A percentile compares a stretch with the other conserved stretches of the same genome.
Evolutionary conservation across 352 stramenopile species (phyloP).

Genomic region (Thalassiosira tumida): DNA sequence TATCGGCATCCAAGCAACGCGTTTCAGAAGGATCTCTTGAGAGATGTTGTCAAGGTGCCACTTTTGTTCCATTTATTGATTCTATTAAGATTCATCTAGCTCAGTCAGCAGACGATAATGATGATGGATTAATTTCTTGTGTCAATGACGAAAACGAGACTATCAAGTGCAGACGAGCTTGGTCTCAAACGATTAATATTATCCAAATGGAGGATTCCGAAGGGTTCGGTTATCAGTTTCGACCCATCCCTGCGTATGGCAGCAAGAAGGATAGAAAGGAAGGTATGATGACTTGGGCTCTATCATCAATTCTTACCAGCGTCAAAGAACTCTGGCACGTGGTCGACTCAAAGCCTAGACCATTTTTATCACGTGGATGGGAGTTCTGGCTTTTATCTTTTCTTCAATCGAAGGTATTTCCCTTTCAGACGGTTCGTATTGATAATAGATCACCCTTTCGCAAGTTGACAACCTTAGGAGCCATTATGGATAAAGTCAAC

Average conservation of each 20-base stretch:
- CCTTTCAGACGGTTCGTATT: background rate
- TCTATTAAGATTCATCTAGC: constrained; percentile 17
- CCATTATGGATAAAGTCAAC: constrained; percentile 21
- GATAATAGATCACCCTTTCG: constrained; percentile 17
- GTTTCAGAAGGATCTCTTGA: constrained; percentile 26
- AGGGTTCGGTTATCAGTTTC: constrained; percentile 49
- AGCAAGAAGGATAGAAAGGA: background rate
- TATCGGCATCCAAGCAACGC: constrained; percentile 5
- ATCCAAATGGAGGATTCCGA: constrained; percentile 42
- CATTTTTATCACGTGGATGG: constrained; percentile 21
- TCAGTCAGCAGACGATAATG: constrained; percentile 6
- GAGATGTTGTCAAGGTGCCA: constrained; percentile 18
- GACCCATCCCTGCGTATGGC: constrained; percentile 7
- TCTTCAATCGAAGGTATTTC: constrained; percentile 21
- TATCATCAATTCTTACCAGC: constrained; percentile 19
- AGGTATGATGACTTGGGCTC: constrained; percentile 29
- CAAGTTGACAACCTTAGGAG: background rate
- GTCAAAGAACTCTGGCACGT: constrained; percentile 34
- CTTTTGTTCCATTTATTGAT: constrained; percentile 36
- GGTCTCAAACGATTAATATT: constrained; percentile 33
- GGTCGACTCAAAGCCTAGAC: constrained; percentile 38
- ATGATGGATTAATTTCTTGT: constrained; percentile 13
- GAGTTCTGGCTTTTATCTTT: constrained; percentile 3
- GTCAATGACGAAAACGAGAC: constrained; percentile 16
- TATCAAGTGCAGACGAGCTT: constrained; percentile 29